A percentile compares a stretch with the other conserved stretches of the same genome.
Evolutionary conservation across 2,329 filamentous ascomycete species (phyloP).

Genomic region (Ophiostoma montium): DNA sequence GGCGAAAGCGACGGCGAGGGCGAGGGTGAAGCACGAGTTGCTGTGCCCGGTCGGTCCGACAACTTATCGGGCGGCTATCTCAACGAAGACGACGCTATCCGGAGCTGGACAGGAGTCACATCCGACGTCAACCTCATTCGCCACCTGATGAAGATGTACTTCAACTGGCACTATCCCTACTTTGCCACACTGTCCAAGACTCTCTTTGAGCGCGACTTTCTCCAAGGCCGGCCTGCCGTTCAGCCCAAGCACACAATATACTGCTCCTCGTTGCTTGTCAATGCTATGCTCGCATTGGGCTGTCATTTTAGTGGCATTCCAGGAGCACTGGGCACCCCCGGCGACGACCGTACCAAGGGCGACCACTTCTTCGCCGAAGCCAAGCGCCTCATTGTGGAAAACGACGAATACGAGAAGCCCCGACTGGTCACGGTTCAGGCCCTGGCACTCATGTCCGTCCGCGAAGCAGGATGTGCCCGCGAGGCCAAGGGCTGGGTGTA

Average conservation of each 20-base stretch:
- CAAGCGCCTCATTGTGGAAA: conserved; percentile 75
- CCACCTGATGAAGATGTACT: conserved; percentile 94
- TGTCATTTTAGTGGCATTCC: conserved; percentile 79
- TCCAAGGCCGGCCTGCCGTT: conserved; percentile 48
- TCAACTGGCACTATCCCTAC: conserved; percentile 94
- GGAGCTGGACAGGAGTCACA: conserved; percentile 80
- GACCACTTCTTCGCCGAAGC: conserved; percentile 95
- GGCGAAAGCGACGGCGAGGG: conserved; percentile 14
- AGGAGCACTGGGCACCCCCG: conserved; percentile 54
- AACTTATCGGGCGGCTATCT: conserved; percentile 7
- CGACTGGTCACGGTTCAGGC: conserved; percentile 85
- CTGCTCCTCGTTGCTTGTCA: conserved; percentile 81
- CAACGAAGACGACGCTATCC: conserved; percentile 52
- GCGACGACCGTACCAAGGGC: conserved; percentile 73
- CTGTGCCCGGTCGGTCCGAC: conserved; percentile 18
- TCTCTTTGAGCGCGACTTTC: conserved; percentile 76
- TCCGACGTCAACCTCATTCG: conserved; percentile 63
- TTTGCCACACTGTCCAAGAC: conserved; percentile 82
- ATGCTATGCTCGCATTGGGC: conserved; percentile 82
- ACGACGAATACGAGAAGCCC: conserved; percentile 86
- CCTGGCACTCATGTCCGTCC: conserved; percentile 84
- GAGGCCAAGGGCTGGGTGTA: conserved; percentile 98
- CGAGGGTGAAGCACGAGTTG: background rate
- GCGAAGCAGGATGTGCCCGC: conserved; percentile 85
- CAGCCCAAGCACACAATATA: conserved; percentile 48